Conservation (phyloP, 2,329 filamentous ascomycete species). For the Xylariaceae sp. region DNA sequence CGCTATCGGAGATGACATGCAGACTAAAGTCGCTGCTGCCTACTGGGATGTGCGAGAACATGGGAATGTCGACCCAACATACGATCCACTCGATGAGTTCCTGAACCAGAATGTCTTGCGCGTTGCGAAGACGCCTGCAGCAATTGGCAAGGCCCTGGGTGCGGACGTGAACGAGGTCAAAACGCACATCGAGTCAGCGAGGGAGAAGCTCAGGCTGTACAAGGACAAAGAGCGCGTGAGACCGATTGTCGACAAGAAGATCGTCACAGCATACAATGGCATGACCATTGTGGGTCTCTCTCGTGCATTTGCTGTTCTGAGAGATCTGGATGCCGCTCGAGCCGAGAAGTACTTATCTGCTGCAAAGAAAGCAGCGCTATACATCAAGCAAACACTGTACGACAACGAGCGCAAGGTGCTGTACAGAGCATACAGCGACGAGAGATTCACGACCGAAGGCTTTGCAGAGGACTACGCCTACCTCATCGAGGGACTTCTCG, state of each 20-base stretch:
- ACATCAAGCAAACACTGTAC: conserved; percentile 72
- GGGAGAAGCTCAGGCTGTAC: conserved; percentile 64
- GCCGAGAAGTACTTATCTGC: conserved; percentile 52
- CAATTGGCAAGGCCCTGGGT: conserved; percentile 71
- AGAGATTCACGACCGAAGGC: conserved; percentile 60
- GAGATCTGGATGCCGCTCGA: conserved; percentile 47
- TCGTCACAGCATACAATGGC: conserved; percentile 84
- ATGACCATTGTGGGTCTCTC: conserved; percentile 82
- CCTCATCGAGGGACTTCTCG: conserved; percentile 74
- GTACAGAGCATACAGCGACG: conserved; percentile 69
- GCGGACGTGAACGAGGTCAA: conserved; percentile 66
- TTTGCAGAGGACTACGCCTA: conserved; percentile 97
- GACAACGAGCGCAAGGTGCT: conserved; percentile 58
- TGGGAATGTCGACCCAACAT: conserved; percentile 77
- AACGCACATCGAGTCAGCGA: conserved; percentile 62
- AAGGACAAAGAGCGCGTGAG: conserved; percentile 70
- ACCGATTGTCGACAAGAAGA: conserved; percentile 82
- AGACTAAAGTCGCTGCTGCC: conserved; percentile 69
- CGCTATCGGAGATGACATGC: conserved; percentile 61
- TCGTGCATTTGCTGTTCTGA: conserved; percentile 66
- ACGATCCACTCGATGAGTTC: conserved; percentile 91
- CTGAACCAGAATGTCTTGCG: conserved; percentile 88
- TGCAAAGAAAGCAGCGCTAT: conserved; percentile 65
- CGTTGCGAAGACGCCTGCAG: conserved; percentile 62
- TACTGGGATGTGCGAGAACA: conserved; percentile 82